Percentiles rank a stretch among this genome's conserved stretches.
Evolutionary conservation across 495 filamentous ascomycete species (phyloP).

Genomic region (Gamarada debralockiae): DNA sequence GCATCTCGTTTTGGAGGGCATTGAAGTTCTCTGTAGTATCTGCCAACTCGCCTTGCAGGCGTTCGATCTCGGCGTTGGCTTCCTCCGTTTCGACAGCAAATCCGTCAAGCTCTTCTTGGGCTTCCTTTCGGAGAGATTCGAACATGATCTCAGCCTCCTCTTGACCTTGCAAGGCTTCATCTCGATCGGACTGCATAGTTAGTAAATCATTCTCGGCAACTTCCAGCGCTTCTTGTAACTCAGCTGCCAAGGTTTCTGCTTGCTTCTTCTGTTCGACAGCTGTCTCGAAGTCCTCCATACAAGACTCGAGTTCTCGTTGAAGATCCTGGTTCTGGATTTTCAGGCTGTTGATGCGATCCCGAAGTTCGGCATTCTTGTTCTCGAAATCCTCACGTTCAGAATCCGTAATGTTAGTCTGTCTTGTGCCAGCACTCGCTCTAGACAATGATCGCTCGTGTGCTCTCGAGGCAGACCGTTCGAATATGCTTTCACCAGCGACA

Average conservation of each 20-base stretch:
- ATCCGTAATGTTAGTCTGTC: slow-evolving; percentile 68
- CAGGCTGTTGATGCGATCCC: slow-evolving; percentile 79
- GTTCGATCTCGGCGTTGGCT: slow-evolving; percentile 66
- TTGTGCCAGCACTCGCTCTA: slow-evolving; percentile 63
- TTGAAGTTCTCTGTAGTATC: slow-evolving; percentile 78
- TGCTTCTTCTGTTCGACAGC: slow-evolving; percentile 54
- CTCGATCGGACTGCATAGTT: slow-evolving; percentile 78
- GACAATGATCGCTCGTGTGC: slow-evolving; percentile 65
- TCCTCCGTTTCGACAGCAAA: slow-evolving; percentile 76
- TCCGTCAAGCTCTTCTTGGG: slow-evolving; percentile 77
- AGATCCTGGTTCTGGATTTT: slow-evolving; percentile 82
- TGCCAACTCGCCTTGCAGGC: slow-evolving; percentile 62
- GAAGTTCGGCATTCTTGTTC: slow-evolving; percentile 72
- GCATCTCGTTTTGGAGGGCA: slow-evolving; percentile 84
- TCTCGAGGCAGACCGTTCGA: slow-evolving; percentile 88
- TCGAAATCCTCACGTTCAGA: slow-evolving; percentile 83
- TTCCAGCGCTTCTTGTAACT: slow-evolving; percentile 73
- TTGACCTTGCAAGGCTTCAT: slow-evolving; percentile 74
- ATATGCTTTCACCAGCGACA: slow-evolving; percentile 81
- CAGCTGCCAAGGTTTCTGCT: slow-evolving; percentile 52
- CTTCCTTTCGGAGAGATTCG: slow-evolving; percentile 72
- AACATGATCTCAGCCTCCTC: slow-evolving; percentile 79
- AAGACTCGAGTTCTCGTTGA: slow-evolving; percentile 66
- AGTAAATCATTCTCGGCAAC: slow-evolving; percentile 74
- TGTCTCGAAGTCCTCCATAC: slow-evolving; percentile 60